Evolutionary conservation across 192 early-diverging fungal genomes (phyloP).

Genomic region (Coemansia sp.): DNA sequence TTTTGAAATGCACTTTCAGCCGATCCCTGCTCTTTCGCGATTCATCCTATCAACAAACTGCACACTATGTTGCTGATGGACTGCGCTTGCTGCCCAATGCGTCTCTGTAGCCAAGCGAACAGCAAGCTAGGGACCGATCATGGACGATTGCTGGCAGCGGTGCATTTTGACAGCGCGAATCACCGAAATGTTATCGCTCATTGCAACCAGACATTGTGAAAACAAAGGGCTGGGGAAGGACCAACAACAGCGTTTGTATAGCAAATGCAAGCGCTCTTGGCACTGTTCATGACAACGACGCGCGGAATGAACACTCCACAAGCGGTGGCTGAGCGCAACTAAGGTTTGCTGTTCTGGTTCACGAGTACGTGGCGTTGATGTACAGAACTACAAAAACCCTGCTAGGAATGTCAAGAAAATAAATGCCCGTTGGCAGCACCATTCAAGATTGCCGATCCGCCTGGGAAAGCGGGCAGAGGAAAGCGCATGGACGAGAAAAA

Average conservation of each 20-base stretch:
- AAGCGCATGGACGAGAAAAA: neutral
- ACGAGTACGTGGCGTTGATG: neutral
- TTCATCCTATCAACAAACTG: neutral
- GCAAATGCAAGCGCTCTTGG: neutral
- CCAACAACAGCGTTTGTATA: neutral
- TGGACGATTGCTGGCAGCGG: neutral
- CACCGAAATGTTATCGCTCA: neutral
- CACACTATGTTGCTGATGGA: neutral
- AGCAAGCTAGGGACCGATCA: neutral
- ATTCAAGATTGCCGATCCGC: neutral
- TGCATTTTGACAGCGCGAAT: neutral
- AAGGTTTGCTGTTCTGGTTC: neutral
- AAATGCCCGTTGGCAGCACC: neutral
- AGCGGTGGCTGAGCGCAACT: neutral
- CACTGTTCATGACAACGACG: neutral
- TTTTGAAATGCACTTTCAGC: neutral
- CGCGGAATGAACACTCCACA: neutral
- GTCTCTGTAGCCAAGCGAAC: neutral
- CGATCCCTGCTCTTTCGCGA: neutral
- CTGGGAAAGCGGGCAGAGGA: neutral
- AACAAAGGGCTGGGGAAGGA: neutral
- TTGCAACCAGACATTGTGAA: neutral
- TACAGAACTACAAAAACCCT: neutral
- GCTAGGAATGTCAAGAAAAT: neutral
- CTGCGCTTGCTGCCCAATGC: neutral